These are phyloP conservation scores for Nemania sp. DNA, from an alignment of 2,329 filamentous ascomycete species.

Conservation along the genomic window DNA sequence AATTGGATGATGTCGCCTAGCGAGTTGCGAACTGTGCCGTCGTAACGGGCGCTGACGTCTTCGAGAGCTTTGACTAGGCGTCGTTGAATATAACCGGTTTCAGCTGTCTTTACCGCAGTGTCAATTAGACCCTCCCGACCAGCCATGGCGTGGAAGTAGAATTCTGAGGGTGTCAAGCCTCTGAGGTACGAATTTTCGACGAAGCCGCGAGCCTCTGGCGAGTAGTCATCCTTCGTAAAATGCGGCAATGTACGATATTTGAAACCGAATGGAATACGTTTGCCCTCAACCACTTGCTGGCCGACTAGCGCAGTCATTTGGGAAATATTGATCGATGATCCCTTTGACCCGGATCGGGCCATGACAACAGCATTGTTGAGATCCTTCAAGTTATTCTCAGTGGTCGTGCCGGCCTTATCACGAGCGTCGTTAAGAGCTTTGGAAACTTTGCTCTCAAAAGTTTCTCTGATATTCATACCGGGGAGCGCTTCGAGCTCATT, in stretches of 20 bases:
- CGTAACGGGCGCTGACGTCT: constrained; percentile 96
- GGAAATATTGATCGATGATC: constrained; percentile 98
- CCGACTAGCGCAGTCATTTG: constrained; percentile 99
- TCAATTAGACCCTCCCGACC: constrained; percentile 99
- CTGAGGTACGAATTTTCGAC: constrained; percentile 98
- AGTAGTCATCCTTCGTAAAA: constrained; percentile 99
- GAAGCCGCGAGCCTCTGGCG: constrained; percentile 93
- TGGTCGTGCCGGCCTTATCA: constrained; percentile 92
- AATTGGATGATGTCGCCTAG: constrained; percentile 96
- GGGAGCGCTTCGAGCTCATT: constrained; percentile 90
- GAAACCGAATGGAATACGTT: constrained; percentile 98
- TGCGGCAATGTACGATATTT: constrained; percentile 96
- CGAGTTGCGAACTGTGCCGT: constrained; percentile 95
- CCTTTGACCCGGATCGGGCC: constrained; percentile 96
- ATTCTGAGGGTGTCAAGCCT: constrained; percentile 91
- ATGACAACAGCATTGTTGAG: constrained; percentile 96
- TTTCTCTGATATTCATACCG: constrained; percentile 98
- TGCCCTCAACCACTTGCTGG: constrained; percentile 97
- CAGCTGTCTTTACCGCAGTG: constrained; percentile 98
- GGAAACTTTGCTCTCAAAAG: constrained; percentile 96
- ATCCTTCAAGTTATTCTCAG: constrained; percentile 90
- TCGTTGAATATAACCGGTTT: constrained; percentile 98
- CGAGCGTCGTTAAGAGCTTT: constrained; percentile 92
- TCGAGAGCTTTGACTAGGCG: constrained; percentile 97
- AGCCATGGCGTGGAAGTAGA: constrained; percentile 99